phyloP scores from a whole-genome alignment of 306 rosid species.

The Lathyrus sativus region DNA sequence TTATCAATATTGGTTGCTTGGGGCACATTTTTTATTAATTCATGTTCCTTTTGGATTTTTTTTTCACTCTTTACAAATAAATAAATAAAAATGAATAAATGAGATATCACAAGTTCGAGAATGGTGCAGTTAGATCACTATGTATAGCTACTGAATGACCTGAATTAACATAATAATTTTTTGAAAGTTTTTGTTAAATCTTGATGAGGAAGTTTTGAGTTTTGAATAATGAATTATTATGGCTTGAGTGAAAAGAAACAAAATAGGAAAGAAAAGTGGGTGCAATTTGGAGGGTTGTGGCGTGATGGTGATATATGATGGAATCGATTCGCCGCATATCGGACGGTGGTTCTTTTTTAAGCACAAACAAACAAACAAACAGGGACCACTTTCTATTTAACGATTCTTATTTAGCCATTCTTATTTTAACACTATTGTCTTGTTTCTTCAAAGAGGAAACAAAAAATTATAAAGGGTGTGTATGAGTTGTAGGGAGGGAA shows the following conservation, averaged over 20 bases:
- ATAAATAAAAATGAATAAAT: no score
- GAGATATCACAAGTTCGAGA: no score
- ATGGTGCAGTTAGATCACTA: no score
- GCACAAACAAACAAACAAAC: conserved; percentile 5
- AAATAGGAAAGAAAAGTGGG: conserved; percentile 33
- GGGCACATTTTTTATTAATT: conserved; percentile 13
- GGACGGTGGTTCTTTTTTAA: conserved; percentile 50
- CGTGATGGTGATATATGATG: conserved; percentile 46
- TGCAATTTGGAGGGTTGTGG: conserved; percentile 37
- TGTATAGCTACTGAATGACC: no score
- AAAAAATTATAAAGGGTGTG: no score
- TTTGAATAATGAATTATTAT: background rate
- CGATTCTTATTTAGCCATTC: conserved; percentile 34
- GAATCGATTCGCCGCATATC: conserved; percentile 68
- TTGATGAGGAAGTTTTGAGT: background rate
- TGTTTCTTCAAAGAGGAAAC: background rate
- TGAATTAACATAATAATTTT: background rate
- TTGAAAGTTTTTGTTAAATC: background rate
- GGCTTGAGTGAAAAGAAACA: conserved; percentile 5
- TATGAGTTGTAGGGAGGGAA: no score
- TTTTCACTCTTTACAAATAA: no score
- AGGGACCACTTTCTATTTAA: conserved; percentile 42
- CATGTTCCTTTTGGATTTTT: background rate
- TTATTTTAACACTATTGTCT: background rate
- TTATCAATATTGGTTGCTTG: conserved; percentile 22